phyloP scores from a whole-genome alignment of 768 basidiomycete species.

The Auricularia sp. region DNA sequence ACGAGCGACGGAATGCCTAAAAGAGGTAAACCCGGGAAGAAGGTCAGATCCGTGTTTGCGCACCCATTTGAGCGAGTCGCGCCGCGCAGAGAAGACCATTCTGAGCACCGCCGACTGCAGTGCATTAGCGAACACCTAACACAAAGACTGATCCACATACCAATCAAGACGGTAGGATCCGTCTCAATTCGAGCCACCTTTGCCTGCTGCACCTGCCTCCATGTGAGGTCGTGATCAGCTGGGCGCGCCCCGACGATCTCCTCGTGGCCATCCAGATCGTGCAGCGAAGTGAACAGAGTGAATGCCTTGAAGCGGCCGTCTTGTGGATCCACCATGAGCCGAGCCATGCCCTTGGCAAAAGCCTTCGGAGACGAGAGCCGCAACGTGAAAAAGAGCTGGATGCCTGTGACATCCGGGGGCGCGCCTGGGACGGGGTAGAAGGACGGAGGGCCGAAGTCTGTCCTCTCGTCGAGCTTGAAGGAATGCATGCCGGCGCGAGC shows the following conservation, averaged over 20 bases:
- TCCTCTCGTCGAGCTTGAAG: slow-evolving; percentile 19
- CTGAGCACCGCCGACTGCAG: slow-evolving; percentile 35
- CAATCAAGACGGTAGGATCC: slow-evolving; percentile 31
- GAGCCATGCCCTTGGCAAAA: slow-evolving; percentile 26
- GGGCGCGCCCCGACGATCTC: slow-evolving; percentile 6
- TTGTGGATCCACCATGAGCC: slow-evolving; percentile 17
- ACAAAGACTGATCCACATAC: slow-evolving; percentile 18
- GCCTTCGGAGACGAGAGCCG: slow-evolving; percentile 19
- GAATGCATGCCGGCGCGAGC: slow-evolving; percentile 16
- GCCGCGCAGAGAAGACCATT: slow-evolving; percentile 33
- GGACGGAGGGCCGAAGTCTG: slow-evolving; percentile 12
- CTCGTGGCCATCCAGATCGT: slow-evolving; percentile 28
- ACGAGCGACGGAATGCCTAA: slow-evolving; percentile 26
- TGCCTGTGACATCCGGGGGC: slow-evolving; percentile 12
- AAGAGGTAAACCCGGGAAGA: too few species aligned
- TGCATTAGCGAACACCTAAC: neutral
- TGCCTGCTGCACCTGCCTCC: neutral
- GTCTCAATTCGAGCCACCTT: slow-evolving; percentile 15
- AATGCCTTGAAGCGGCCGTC: slow-evolving; percentile 27
- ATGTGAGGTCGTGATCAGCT: neutral
- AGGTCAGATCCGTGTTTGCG: neutral
- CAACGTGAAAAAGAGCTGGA: slow-evolving; percentile 31
- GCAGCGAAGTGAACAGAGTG: slow-evolving; percentile 24
- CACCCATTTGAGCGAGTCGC: slow-evolving; percentile 30
- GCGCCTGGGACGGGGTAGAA: slow-evolving; percentile 13